These are phyloP conservation scores for Xylaria scruposa DNA, from an alignment of 495 filamentous ascomycete species.

Conservation along the genomic window DNA sequence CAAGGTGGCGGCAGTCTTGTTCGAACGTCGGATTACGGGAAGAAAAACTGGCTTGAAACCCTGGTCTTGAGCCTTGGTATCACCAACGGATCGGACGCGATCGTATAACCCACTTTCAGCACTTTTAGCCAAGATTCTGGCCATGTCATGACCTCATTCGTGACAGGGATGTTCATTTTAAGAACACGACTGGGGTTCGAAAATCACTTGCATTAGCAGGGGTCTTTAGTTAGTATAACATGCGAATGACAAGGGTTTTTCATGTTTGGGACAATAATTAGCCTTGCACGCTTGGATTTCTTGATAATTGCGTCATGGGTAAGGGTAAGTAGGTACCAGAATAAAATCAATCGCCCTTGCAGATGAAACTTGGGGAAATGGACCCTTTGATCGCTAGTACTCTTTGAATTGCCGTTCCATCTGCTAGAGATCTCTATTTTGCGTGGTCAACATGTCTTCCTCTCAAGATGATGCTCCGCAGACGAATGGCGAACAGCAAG, in stretches of 20 bases:
- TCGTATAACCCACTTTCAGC: constrained; percentile 11
- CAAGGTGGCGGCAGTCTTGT: neutral
- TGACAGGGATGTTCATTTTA: constrained; percentile 20
- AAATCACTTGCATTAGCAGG: constrained; percentile 15
- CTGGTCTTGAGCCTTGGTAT: constrained; percentile 8
- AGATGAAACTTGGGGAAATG: neutral
- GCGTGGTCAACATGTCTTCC: constrained; percentile 20
- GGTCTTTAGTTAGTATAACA: neutral
- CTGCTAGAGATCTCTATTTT: neutral
- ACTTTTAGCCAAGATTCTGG: constrained; percentile 14
- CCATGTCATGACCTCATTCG: constrained; percentile 27
- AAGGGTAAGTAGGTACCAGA: neutral
- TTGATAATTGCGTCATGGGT: constrained; percentile 13
- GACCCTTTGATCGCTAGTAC: neutral
- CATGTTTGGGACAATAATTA: constrained; percentile 9
- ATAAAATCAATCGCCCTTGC: constrained; percentile 20
- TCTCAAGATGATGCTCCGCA: neutral
- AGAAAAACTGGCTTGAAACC: constrained; percentile 4
- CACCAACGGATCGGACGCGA: constrained; percentile 1
- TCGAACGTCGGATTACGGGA: neutral
- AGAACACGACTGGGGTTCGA: neutral
- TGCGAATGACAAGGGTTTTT: constrained; percentile 10
- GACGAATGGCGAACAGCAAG: neutral
- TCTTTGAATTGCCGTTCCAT: neutral
- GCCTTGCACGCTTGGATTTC: constrained; percentile 9